These are phyloP conservation scores for Cadophora sp. DNA, from an alignment of 2,329 filamentous ascomycete species.

Conservation along the genomic window DNA sequence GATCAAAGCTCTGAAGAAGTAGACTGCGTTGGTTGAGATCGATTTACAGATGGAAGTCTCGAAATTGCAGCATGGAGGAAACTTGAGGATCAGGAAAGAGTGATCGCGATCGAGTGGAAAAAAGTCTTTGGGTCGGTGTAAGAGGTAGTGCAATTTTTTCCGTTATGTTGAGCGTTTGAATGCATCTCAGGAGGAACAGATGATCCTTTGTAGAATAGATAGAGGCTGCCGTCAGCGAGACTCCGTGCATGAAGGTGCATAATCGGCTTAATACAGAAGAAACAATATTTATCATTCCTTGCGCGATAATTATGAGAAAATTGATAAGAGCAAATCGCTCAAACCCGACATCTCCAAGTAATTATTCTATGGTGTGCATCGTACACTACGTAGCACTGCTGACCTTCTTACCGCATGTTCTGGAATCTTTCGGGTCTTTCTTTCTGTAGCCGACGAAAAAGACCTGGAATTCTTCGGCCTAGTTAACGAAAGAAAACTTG, in stretches of 20 bases:
- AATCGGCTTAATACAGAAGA: too few species aligned
- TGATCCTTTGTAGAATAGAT: background rate
- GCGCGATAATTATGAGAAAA: background rate
- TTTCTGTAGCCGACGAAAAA: background rate
- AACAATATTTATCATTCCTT: too few species aligned
- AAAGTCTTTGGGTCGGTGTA: background rate
- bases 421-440: background rate
- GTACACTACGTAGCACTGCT: background rate
- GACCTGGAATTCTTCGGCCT: background rate
- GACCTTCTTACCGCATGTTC: background rate
- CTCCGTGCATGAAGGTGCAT: too few species aligned
- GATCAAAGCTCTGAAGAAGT: conserved; percentile 20
- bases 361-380: background rate
- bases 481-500: background rate
- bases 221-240: background rate
- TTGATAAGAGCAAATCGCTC: background rate
- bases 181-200: background rate
- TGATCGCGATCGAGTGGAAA: background rate
- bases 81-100: background rate
- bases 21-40: background rate
- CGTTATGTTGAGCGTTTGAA: background rate
- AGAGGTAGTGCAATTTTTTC: background rate
- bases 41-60: too few species aligned
- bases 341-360: background rate
- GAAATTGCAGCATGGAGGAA: too few species aligned